A percentile compares a stretch with the other conserved stretches of the same genome.
Evolutionary conservation across 148 eudicot genomes (phyloP).

Genomic region (Camellia sinensis): DNA sequence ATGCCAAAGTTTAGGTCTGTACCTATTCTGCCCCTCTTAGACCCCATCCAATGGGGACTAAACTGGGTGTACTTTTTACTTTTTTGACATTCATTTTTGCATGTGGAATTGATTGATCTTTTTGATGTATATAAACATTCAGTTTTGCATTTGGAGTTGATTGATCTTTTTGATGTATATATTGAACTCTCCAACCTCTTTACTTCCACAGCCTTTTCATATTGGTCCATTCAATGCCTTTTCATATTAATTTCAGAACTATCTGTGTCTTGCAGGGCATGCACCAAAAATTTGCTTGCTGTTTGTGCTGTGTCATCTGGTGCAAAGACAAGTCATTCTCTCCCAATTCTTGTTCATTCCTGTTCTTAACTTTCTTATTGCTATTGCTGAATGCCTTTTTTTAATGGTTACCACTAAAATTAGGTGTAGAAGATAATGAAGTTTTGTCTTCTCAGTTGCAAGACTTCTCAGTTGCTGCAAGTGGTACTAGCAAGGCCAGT

Average conservation of each 20-base stretch:
- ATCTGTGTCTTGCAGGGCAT: conserved; percentile 15
- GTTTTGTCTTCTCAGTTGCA: conserved; percentile 24
- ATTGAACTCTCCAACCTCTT: neutral
- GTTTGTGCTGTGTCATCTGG: conserved; percentile 24
- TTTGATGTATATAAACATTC: neutral
- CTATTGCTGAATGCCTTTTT: neutral
- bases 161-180: neutral
- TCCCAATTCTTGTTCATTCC: neutral
- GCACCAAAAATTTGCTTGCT: conserved; percentile 9
- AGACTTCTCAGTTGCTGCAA: conserved; percentile 24
- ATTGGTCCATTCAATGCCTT: neutral
- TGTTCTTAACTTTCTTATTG: neutral
- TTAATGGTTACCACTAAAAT: neutral
- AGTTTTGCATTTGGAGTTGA: neutral
- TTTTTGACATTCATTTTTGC: neutral
- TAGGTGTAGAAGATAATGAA: conserved; percentile 23
- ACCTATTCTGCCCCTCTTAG: too few relatives aligned
- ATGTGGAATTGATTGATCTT: neutral
- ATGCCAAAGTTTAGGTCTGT: too few relatives aligned
- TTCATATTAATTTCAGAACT: neutral
- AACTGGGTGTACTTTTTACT: too few relatives aligned
- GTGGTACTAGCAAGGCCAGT: conserved; percentile 14
- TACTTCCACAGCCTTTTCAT: neutral
- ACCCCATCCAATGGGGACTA: too few relatives aligned
- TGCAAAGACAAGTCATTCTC: conserved; percentile 14